phyloP scores from a whole-genome alignment of 208 protist genomes.

The Crithidia thermophila region DNA sequence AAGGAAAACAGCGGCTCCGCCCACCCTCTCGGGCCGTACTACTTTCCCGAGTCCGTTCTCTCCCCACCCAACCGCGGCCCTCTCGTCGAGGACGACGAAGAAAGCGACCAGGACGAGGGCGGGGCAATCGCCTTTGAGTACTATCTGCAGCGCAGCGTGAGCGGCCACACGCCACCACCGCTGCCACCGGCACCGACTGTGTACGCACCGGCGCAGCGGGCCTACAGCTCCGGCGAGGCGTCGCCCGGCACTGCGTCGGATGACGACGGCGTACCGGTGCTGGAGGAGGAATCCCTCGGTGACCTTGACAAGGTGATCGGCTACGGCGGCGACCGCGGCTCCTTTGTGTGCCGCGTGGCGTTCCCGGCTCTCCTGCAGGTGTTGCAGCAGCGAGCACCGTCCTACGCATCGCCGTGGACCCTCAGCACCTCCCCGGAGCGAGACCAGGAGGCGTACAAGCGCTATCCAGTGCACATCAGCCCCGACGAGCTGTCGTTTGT shows the following conservation, averaged over 20 bases:
- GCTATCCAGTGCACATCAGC: constrained; percentile 40
- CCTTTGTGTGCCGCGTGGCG: constrained; percentile 63
- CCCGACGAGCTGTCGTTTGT: constrained; percentile 40
- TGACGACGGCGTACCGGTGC: constrained; percentile 2
- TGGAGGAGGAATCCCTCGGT: constrained; percentile 26
- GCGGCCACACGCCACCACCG: background rate
- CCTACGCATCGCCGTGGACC: constrained; percentile 3
- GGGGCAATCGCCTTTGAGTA: constrained; percentile 11
- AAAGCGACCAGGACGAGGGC: background rate
- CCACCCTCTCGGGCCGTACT: background rate
- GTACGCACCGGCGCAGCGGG: background rate
- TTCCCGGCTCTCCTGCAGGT: constrained; percentile 6
- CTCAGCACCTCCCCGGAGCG: constrained; percentile 3
- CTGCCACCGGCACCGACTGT: background rate
- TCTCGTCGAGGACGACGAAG: constrained; percentile 32
- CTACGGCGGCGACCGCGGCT: constrained; percentile 72
- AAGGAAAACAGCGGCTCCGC: background rate
- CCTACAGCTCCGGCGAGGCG: background rate
- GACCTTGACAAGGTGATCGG: constrained; percentile 48
- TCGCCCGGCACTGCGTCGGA: background rate
- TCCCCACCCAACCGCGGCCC: background rate
- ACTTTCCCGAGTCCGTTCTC: constrained; percentile 1
- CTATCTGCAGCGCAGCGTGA: background rate
- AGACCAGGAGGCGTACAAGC: constrained; percentile 36
- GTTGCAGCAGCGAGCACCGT: background rate